A percentile compares a stretch with the other conserved stretches of the same genome.
Conservation (phyloP, 371 early-diverging fungal species). For the Chytridium lagenaria region DNA sequence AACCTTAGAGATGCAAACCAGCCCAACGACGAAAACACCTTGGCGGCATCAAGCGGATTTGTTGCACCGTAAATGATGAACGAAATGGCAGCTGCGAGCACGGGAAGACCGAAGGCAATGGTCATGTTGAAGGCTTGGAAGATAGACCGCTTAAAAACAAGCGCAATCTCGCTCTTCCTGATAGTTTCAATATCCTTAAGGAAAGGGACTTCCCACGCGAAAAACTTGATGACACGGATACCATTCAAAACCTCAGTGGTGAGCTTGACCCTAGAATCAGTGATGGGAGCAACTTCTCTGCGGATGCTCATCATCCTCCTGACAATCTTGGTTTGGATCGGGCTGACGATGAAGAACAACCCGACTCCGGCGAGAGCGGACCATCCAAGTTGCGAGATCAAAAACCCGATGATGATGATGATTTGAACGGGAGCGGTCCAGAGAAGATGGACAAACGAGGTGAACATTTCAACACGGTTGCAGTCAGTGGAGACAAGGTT, state of each 20-base stretch:
- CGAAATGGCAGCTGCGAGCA: conserved; percentile 62
- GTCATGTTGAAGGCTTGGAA: conserved; percentile 44
- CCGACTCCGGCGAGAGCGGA: conserved; percentile 51
- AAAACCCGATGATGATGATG: conserved; percentile 37
- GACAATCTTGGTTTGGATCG: conserved; percentile 37
- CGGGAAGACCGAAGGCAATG: conserved; percentile 68
- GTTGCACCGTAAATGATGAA: conserved; percentile 51
- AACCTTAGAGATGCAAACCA: conserved; percentile 48
- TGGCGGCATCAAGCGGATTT: conserved; percentile 47
- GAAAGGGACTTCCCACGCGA: conserved; percentile 58
- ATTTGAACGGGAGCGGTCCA: conserved; percentile 53
- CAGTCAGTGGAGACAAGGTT: conserved; percentile 89
- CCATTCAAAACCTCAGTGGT: conserved; percentile 50
- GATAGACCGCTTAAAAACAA: conserved; percentile 48
- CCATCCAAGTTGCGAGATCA: conserved; percentile 35
- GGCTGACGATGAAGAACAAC: conserved; percentile 42
- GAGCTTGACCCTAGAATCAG: conserved; percentile 53
- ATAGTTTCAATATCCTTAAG: conserved; percentile 58
- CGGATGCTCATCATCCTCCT: conserved; percentile 37
- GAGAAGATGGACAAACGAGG: conserved; percentile 32
- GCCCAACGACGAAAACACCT: conserved; percentile 53
- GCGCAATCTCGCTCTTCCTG: conserved; percentile 53
- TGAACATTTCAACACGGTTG: conserved; percentile 62
- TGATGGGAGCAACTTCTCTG: conserved; percentile 45
- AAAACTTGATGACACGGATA: too few species aligned